Conservation (phyloP, 176 grass and related monocot species). For the Poa pratensis region DNA sequence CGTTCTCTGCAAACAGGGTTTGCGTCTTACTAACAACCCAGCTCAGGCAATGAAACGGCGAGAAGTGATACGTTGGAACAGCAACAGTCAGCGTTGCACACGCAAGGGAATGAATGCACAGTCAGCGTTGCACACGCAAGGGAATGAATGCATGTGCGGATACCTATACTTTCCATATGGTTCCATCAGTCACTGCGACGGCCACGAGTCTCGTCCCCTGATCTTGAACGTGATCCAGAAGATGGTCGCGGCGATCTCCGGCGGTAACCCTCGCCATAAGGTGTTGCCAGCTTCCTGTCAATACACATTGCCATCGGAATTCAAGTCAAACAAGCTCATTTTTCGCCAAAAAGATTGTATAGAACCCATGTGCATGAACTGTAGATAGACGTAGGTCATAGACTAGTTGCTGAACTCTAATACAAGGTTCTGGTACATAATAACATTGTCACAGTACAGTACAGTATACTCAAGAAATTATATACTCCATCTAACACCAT, state of each 20-base stretch:
- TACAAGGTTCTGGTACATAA: neutral
- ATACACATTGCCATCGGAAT: neutral
- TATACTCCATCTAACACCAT: neutral
- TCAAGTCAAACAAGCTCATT: neutral
- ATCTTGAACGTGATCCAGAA: neutral
- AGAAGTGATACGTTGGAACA: neutral
- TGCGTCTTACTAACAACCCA: neutral
- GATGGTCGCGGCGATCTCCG: neutral
- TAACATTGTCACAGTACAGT: neutral
- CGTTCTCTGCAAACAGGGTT: neutral
- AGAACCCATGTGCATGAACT: neutral
- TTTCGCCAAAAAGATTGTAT: neutral
- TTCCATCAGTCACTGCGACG: neutral
- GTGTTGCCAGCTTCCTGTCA: conserved; percentile 16
- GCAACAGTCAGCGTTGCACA: neutral
- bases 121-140: neutral
- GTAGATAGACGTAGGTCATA: neutral
- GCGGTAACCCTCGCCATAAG: neutral
- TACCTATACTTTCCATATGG: neutral
- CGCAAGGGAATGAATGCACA: neutral
- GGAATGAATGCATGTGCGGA: neutral
- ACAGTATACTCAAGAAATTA: neutral
- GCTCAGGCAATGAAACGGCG: neutral
- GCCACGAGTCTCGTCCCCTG: neutral
- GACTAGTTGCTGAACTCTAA: neutral